Conservation (phyloP, 352 stramenopile genomes). For the Globisporangium parvum region DNA sequence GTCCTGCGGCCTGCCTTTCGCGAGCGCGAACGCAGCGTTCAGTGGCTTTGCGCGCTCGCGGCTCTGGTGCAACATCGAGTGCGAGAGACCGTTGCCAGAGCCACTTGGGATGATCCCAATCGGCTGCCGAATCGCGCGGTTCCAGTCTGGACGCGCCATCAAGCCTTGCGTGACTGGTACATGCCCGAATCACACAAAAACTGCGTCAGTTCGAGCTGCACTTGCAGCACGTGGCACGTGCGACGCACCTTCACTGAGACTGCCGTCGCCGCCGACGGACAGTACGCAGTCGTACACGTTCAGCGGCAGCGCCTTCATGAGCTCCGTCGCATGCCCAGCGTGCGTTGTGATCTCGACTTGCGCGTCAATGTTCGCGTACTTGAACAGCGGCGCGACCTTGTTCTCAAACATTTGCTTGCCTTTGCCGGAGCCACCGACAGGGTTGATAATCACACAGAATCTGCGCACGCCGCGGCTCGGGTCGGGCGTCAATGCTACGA, state of each 20-base stretch:
- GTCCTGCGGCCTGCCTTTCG: slow-evolving; percentile 53
- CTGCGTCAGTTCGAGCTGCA: no score
- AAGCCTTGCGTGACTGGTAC: slow-evolving; percentile 59
- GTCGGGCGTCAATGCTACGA: slow-evolving; percentile 27
- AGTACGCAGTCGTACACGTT: slow-evolving; percentile 60
- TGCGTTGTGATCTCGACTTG: slow-evolving; percentile 41
- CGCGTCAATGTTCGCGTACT: slow-evolving; percentile 42
- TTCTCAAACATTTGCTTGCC: slow-evolving; percentile 45
- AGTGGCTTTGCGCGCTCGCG: slow-evolving; percentile 33
- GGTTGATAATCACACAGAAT: slow-evolving; percentile 72
- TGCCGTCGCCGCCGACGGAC: slow-evolving; percentile 62
- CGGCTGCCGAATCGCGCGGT: slow-evolving; percentile 55
- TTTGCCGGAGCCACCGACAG: slow-evolving; percentile 50
- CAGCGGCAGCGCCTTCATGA: slow-evolving; percentile 40
- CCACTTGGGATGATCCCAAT: slow-evolving; percentile 53
- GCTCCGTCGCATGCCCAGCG: slow-evolving; percentile 45
- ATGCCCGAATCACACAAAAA: background rate
- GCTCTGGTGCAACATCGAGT: slow-evolving; percentile 53
- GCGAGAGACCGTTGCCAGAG: slow-evolving; percentile 63
- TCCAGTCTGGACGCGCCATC: slow-evolving; percentile 69
- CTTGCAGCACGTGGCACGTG: no score
- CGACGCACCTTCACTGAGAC: slow-evolving; percentile 52
- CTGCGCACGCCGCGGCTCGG: slow-evolving; percentile 18
- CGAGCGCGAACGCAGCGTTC: slow-evolving; percentile 59
- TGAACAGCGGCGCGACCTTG: slow-evolving; percentile 46